phyloP scores from a whole-genome alignment of 2,329 filamentous ascomycete species.

The Diaporthe sp. region DNA sequence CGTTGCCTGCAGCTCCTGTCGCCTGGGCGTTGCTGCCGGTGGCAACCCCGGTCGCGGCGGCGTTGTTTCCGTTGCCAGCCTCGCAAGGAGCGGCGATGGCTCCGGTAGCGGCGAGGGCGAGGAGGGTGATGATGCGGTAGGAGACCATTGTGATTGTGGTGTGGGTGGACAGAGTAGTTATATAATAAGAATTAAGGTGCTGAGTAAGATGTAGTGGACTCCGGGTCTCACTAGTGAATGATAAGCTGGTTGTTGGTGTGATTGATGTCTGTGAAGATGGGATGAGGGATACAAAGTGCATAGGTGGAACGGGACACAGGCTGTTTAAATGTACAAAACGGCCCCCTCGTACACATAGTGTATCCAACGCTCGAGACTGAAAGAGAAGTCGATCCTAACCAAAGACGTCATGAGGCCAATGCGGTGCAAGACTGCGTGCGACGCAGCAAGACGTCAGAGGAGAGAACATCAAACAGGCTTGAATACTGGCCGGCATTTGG shows the following conservation, averaged over 20 bases:
- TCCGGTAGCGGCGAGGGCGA: conserved; percentile 8
- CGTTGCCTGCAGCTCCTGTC: neutral
- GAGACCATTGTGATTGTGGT: conserved; percentile 20
- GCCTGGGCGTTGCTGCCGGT: neutral
- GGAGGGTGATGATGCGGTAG: conserved; percentile 14
- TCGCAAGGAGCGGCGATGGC: conserved; percentile 18
- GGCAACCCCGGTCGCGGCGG: conserved; percentile 8
- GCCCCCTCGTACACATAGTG: neutral
- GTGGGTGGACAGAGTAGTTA: neutral
- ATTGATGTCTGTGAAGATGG: neutral
- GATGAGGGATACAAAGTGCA: neutral
- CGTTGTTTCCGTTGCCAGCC: neutral
- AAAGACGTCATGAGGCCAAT: neutral
- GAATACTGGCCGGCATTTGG: neutral
- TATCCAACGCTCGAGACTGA: no score
- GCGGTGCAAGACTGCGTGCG: neutral
- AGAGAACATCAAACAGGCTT: conserved; percentile 13
- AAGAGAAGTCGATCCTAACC: neutral
- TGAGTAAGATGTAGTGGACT: neutral
- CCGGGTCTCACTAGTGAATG: conserved; percentile 21
- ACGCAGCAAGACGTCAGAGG: conserved; percentile 4
- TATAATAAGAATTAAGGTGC: conserved; percentile 9
- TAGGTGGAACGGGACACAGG: neutral
- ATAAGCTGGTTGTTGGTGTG: neutral
- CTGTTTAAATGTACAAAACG: neutral